A percentile compares a stretch with the other conserved stretches of the same genome.
Conservation (phyloP, 164 flowering plant genomes). For the Vitis cinerea region DNA sequence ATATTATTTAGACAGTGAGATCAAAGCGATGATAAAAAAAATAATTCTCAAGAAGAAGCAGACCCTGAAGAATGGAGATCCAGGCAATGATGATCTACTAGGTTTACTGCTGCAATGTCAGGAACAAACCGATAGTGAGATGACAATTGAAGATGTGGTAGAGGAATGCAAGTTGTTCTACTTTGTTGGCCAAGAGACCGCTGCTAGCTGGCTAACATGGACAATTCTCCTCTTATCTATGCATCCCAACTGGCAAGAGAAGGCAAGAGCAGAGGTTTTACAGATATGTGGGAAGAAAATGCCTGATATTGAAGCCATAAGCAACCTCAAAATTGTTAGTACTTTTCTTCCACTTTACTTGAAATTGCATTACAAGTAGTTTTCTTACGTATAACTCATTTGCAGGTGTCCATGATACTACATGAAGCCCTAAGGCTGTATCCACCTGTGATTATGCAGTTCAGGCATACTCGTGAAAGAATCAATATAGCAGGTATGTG, state of each 20-base stretch:
- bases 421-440: too few species aligned
- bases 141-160: slow-evolving; percentile 46
- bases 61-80: slow-evolving; percentile 14
- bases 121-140: slow-evolving; percentile 7
- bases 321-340: slow-evolving; percentile 40
- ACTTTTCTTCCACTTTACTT: neutral
- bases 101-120: slow-evolving; percentile 31
- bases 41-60: slow-evolving; percentile 24
- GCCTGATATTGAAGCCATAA: slow-evolving; percentile 31
- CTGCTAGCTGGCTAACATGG: slow-evolving; percentile 45
- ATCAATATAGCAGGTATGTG: too few species aligned
- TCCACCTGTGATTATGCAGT: too few species aligned
- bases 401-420: too few species aligned
- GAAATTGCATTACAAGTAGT: too few species aligned
- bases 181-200: slow-evolving; percentile 54
- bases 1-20: slow-evolving; percentile 23
- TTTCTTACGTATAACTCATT: too few species aligned
- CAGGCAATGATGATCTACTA: slow-evolving; percentile 27
- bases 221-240: slow-evolving; percentile 35
- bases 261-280: slow-evolving; percentile 52
- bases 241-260: slow-evolving; percentile 49
- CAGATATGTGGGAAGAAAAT: slow-evolving; percentile 21
- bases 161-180: slow-evolving; percentile 58
- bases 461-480: too few species aligned
- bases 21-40: slow-evolving; percentile 21